Conservation (phyloP, 2,329 filamentous ascomycete genomes). For the Neocucurbitaria cava region DNA sequence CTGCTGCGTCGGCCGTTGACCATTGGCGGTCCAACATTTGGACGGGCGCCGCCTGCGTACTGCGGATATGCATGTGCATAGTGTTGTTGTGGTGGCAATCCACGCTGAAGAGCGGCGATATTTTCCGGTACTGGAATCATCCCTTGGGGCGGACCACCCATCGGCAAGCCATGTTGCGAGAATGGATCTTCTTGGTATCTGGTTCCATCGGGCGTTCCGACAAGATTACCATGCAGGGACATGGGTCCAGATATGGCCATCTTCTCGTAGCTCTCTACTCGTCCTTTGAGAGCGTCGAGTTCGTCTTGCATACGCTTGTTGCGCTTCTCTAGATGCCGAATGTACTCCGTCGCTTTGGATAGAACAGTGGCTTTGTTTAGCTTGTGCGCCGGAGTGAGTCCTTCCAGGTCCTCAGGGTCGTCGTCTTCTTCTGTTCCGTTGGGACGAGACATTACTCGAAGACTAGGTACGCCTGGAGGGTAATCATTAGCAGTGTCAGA, state of each 20-base stretch:
- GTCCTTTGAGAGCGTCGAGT: constrained; percentile 77
- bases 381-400: constrained; percentile 82
- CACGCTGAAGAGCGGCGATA: constrained; percentile 50
- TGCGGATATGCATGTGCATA: constrained; percentile 47
- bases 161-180: constrained; percentile 30
- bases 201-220: constrained; percentile 44
- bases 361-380: constrained; percentile 97
- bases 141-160: constrained; percentile 45
- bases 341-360: constrained; percentile 96
- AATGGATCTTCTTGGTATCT: constrained; percentile 50
- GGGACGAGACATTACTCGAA: constrained; percentile 77
- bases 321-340: constrained; percentile 88
- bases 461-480: constrained; percentile 70
- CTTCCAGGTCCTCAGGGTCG: constrained; percentile 77
- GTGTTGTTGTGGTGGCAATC: constrained; percentile 45
- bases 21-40: constrained; percentile 36
- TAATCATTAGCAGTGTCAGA: background rate
- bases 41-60: constrained; percentile 36
- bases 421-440: constrained; percentile 72
- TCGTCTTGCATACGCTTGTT: constrained; percentile 84
- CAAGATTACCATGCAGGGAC: constrained; percentile 38
- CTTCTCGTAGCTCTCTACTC: constrained; percentile 71
- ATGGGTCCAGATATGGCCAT: constrained; percentile 66
- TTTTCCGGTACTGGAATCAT: constrained; percentile 53
- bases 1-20: constrained; percentile 54